Conservation (phyloP, 2,329 filamentous ascomycete genomes). For the Aureobasidium sp. region DNA sequence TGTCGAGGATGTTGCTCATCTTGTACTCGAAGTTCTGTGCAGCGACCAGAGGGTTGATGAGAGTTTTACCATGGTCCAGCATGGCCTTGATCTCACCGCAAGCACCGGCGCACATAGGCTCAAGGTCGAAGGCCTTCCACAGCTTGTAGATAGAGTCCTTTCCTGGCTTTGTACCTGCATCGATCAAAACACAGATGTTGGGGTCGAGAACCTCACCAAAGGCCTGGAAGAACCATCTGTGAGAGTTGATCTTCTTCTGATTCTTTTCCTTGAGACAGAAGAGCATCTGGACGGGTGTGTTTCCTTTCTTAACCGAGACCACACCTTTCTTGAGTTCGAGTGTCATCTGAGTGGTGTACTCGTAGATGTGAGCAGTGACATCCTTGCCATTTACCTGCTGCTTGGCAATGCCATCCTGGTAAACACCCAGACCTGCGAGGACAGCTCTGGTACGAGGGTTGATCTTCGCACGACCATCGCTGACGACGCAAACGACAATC, state of each 20-base stretch:
- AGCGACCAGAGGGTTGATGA: constrained; percentile 87
- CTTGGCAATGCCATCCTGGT: constrained; percentile 97
- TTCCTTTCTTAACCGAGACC: constrained; percentile 71
- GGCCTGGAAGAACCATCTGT: constrained; percentile 97
- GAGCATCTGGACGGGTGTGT: constrained; percentile 88
- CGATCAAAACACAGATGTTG: constrained; percentile 92
- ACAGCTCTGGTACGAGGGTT: constrained; percentile 85
- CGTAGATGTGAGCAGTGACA: constrained; percentile 95
- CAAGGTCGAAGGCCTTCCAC: constrained; percentile 96
- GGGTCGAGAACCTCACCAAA: constrained; percentile 88
- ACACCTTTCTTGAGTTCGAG: constrained; percentile 84
- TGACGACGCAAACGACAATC: constrained; percentile 96
- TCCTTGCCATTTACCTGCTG: constrained; percentile 95
- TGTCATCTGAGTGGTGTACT: constrained; percentile 78
- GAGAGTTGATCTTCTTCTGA: constrained; percentile 99
- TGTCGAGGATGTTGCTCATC: constrained; percentile 98
- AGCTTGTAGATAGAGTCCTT: constrained; percentile 93
- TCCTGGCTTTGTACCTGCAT: constrained; percentile 91
- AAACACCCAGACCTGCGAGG: constrained; percentile 87
- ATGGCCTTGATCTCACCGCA: constrained; percentile 99
- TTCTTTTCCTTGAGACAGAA: constrained; percentile 99
- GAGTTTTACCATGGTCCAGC: constrained; percentile 78
- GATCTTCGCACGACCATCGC: constrained; percentile 94
- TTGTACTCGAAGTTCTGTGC: constrained; percentile 99
- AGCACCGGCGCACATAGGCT: constrained; percentile 94